phyloP scores from a whole-genome alignment of 805 yeast species.

The Zygotorulaspora chibaensis region DNA sequence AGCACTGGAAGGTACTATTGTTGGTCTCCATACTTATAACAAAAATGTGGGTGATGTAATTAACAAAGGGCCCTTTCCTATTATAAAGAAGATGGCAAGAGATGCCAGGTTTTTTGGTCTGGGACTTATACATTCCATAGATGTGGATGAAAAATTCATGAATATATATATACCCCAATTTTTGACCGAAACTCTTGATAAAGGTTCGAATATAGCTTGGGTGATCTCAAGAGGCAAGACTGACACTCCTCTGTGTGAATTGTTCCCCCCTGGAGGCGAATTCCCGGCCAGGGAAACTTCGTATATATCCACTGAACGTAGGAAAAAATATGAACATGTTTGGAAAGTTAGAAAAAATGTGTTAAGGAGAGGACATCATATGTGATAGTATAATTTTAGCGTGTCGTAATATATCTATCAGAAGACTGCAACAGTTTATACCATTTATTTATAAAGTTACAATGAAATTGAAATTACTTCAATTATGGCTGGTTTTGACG shows the following conservation, averaged over 20 bases:
- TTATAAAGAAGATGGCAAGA: conserved; percentile 12
- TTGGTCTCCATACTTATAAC: conserved; percentile 29
- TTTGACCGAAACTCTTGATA: conserved; percentile 15
- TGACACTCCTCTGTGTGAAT: conserved; percentile 58
- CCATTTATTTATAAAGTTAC: conserved; percentile 1
- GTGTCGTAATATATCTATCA: neutral
- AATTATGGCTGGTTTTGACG: neutral
- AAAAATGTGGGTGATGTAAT: conserved; percentile 12
- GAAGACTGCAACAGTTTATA: conserved; percentile 1
- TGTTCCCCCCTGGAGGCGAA: conserved; percentile 35
- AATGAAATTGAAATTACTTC: neutral
- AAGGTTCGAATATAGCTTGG: conserved; percentile 29
- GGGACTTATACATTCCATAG: conserved; percentile 64
- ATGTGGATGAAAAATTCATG: conserved; percentile 36
- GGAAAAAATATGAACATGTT: conserved; percentile 47
- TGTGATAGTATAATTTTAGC: conserved; percentile 16
- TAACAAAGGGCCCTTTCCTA: conserved; percentile 24
- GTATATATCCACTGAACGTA: conserved; percentile 39
- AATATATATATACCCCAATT: conserved; percentile 54
- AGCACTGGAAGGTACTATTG: conserved; percentile 36
- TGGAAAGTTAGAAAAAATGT: conserved; percentile 58
- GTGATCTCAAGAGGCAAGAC: conserved; percentile 59
- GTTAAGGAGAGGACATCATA: conserved; percentile 41
- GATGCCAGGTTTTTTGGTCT: conserved; percentile 27
- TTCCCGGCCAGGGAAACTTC: conserved; percentile 35